Evolutionary conservation across 179 eudicot genomes (phyloP).

Genomic region (Sideroxylon spinosum): DNA sequence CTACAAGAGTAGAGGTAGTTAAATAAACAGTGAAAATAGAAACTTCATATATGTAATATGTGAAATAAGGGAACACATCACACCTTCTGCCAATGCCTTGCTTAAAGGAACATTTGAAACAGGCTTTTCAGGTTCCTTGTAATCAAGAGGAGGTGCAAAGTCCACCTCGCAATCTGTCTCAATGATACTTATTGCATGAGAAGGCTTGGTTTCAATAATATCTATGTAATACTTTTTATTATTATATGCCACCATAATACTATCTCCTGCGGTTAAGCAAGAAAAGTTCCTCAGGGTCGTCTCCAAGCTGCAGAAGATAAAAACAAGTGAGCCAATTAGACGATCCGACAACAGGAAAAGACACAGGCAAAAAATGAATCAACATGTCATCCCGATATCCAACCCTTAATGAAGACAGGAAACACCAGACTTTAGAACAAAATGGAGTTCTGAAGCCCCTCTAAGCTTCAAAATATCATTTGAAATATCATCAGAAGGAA

Average conservation of each 20-base stretch:
- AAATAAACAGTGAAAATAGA: no score
- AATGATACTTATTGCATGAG: constrained; percentile 77
- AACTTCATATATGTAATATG: background rate
- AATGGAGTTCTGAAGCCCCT: background rate
- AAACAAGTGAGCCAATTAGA: background rate
- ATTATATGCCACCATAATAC: constrained; percentile 89
- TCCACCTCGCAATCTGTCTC: constrained; percentile 98
- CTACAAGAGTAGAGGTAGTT: constrained; percentile 27
- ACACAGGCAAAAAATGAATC: background rate
- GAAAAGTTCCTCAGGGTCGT: constrained; percentile 90
- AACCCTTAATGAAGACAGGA: background rate
- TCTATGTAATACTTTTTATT: constrained; percentile 90
- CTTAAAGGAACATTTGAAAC: constrained; percentile 33
- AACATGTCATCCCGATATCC: background rate
- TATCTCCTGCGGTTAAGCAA: constrained; percentile 95
- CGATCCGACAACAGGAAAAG: background rate
- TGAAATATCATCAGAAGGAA: background rate
- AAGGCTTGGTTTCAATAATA: constrained; percentile 80
- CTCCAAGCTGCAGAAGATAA: constrained; percentile 64
- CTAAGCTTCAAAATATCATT: constrained; percentile 5
- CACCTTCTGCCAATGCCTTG: constrained; percentile 60
- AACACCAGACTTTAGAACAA: background rate
- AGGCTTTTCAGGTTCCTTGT: constrained; percentile 80
- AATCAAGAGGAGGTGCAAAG: constrained; percentile 98
- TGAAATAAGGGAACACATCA: background rate